Base-by-base conservation (phyloP, 2,329 filamentous ascomycete genomes). In the Sporothrix globosa region DNA sequence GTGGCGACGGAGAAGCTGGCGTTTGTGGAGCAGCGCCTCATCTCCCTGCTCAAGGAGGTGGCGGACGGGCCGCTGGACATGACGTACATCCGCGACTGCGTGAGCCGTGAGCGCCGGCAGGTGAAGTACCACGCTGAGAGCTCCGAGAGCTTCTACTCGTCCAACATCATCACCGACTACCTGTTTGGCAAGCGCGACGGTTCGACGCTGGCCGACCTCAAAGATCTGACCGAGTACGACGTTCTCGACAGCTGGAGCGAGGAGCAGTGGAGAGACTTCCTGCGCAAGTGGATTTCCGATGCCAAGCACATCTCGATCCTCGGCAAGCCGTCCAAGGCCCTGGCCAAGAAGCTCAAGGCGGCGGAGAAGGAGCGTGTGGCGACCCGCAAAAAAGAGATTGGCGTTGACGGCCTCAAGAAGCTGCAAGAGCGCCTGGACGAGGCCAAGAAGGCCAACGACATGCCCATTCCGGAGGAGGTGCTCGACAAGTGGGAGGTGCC, bases 131-230 rank as follows among this genome's bases (percentile, higher is more conserved):
- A 91, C 56, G 92, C 92, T 0, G 96, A 99, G 79, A 90, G 88
- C 66, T 92, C 91, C 2, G 89, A 92, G 69, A 88, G 89, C 27
- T 92, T 93, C 73, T 97, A 95, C 79, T 90, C 92, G 0, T 90
- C 89, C 73, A 91, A 92, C 72, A 90, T 98, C 72, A 97, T 98
- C 76, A 91, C 90, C 17, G 94, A 98, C 77, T 97, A 96, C 78
- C 86, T 98, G 11, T 99, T 96, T 77, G 96, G 95, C 39, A 88
- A 89, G 67, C 87, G 93, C 44, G 91, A 97, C 78, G 96, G 96
- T 1, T 91, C 91, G 2, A 92, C 89, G 0, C 82, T 95, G 70
- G 85, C 82, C 61, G 84, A 90, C 30, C 79, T 94, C 48, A 82
- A 83, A 73, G 82, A 79, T 19, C 78, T 90, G 10, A 75, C 76